Conservation (phyloP, 768 basidiomycete species). For the Imleria badia region DNA sequence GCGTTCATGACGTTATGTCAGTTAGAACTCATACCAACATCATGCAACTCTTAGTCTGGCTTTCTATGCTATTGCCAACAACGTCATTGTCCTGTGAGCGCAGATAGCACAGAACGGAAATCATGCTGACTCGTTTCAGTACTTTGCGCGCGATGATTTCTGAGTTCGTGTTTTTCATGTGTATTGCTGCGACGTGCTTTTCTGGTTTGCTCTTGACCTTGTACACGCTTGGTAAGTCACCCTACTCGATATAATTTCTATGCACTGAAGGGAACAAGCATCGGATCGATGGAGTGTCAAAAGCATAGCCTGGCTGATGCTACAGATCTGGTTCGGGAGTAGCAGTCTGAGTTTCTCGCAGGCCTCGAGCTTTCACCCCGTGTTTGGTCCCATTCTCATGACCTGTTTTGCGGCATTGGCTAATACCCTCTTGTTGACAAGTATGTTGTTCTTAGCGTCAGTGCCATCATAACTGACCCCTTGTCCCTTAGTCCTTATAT, state of each 20-base stretch:
- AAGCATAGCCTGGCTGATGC: slow-evolving; percentile 78
- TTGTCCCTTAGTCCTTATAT: slow-evolving; percentile 59
- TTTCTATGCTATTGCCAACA: slow-evolving; percentile 78
- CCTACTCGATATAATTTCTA: slow-evolving; percentile 14
- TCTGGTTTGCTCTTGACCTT: slow-evolving; percentile 69
- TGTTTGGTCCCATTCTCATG: slow-evolving; percentile 81
- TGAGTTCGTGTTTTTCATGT: slow-evolving; percentile 78
- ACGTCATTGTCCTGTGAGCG: slow-evolving; percentile 72
- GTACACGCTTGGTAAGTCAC: slow-evolving; percentile 44
- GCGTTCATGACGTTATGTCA: slow-evolving; percentile 7
- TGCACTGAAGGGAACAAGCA: slow-evolving; percentile 28
- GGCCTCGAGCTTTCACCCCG: slow-evolving; percentile 59
- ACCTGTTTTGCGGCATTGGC: slow-evolving; percentile 75
- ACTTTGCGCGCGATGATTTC: slow-evolving; percentile 80
- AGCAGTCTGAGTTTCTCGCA: slow-evolving; percentile 60
- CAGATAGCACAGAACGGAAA: background rate
- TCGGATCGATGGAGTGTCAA: slow-evolving; percentile 33
- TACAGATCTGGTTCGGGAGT: slow-evolving; percentile 86
- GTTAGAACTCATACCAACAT: background rate
- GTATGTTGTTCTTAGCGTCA: slow-evolving; percentile 40
- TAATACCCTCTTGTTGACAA: slow-evolving; percentile 78
- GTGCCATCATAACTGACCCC: slow-evolving; percentile 1
- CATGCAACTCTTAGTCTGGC: slow-evolving; percentile 49
- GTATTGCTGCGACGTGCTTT: slow-evolving; percentile 75
- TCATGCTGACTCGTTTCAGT: slow-evolving; percentile 37